phyloP scores from a whole-genome alignment of 2,329 filamentous ascomycete species.

The Fusarium ramigenum region DNA sequence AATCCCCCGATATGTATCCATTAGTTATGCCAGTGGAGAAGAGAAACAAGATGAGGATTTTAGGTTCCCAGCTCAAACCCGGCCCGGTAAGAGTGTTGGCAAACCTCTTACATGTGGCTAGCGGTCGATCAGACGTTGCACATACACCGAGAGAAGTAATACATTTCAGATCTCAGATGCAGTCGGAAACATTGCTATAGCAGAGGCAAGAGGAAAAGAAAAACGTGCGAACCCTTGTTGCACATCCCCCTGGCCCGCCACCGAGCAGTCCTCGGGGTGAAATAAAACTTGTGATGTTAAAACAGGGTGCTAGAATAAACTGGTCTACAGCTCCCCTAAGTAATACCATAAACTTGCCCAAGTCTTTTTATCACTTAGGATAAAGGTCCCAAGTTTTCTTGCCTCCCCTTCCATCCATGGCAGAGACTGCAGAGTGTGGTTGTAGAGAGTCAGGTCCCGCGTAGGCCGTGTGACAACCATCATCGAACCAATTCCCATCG shows the following conservation, averaged over 20 bases:
- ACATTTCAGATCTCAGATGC: conserved; percentile 33
- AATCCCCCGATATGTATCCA: not conserved
- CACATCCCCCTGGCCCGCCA: conserved; percentile 40
- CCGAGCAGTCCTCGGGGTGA: not conserved
- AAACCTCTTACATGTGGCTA: conserved; percentile 32
- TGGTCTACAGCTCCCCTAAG: not conserved
- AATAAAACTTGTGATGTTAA: not conserved
- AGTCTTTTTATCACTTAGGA: not conserved
- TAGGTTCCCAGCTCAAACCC: conserved; percentile 32
- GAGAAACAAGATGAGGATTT: conserved; percentile 12
- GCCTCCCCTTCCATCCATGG: not conserved
- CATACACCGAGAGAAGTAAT: conserved; percentile 22
- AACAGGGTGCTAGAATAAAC: not conserved
- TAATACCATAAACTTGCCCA: not conserved
- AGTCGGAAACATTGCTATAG: conserved; percentile 14
- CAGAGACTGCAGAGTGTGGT: conserved; percentile 22
- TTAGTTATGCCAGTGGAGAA: not conserved
- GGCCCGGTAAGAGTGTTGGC: conserved; percentile 33
- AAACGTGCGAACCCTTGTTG: conserved; percentile 37
- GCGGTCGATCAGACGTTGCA: conserved; percentile 38
- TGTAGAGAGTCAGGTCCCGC: conserved; percentile 19
- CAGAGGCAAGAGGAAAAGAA: conserved; percentile 1
- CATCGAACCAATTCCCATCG: conserved; percentile 33
- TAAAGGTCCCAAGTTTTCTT: not conserved
- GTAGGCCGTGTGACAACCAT: conserved; percentile 25